Base-by-base conservation (phyloP, 805 yeast genomes). In the Yarrowia divulgata region DNA sequence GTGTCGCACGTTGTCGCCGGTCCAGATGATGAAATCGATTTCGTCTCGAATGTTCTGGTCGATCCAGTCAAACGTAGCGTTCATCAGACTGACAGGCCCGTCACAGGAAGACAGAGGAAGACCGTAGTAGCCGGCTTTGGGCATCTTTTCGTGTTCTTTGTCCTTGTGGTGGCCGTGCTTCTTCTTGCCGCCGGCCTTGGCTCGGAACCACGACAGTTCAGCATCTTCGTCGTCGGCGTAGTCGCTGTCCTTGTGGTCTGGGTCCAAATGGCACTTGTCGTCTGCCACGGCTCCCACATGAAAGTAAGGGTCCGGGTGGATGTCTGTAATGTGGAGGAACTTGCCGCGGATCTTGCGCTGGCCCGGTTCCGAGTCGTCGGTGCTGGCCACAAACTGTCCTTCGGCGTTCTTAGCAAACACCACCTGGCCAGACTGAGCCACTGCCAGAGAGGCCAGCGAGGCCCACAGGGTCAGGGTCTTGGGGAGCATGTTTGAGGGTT, bases 1-100 rank as follows among this genome's bases (percentile, higher is more conserved):
- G 77, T 91, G 97, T 69, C 97, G 83, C 57, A 90, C 85, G 74
- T 91, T 91, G 78, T 91, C 97, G 40, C 97, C 97, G 0, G 97
- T 91, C 97, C 97, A 91, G 14, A 91, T 84, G 13, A 91, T 88
- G 78, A 91, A 91, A 77, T 91, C 97, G 62, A 91, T 87, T 72
- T 91, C 87, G 77, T 90, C 95, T 71, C 82, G 85, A 70, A 91
- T 77, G 70, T 90, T 87, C 13, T 81, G 80, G 23, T 82, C 77
- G 1, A 91, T 80, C 95, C 96, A 91, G 39, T 82, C 76, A 68
- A 91, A 78, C 0, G 96, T 90, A 18, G 82, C 82, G 10, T 86
- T 80, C 77, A 89, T 86, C 62, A 91, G 77, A 0, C 79, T 78
- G 76, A 87, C 77, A 2, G 97, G 92, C 1, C 92, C 80, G 76